Percentiles rank a stretch among this genome's conserved stretches.
These are phyloP conservation scores for Pyrrhoderma noxium DNA, from an alignment of 1,284 basidiomycete species.

Conservation along the genomic window DNA sequence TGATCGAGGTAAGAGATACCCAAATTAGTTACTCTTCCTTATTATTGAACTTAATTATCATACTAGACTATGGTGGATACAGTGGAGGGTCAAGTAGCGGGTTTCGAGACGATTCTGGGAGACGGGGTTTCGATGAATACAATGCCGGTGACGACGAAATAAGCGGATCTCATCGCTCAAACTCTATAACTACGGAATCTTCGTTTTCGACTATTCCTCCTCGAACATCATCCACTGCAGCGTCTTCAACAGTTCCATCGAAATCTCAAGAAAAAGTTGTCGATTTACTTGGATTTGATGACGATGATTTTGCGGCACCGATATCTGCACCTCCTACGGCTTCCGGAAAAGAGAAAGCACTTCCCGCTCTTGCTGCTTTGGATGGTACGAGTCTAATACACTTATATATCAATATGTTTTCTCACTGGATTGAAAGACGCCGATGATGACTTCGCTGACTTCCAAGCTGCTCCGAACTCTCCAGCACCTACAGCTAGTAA, in stretches of 20 bases:
- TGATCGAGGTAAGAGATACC: slow-evolving; percentile 21
- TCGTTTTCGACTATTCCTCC: no score
- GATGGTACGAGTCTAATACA: no score
- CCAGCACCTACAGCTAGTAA: slow-evolving; percentile 44
- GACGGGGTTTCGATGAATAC: slow-evolving; percentile 82
- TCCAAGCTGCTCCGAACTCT: slow-evolving; percentile 68
- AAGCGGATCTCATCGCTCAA: slow-evolving; percentile 36
- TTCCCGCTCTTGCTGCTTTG: slow-evolving; percentile 38
- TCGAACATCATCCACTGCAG: neutral
- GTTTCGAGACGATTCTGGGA: slow-evolving; percentile 48
- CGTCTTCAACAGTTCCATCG: slow-evolving; percentile 30
- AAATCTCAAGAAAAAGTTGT: slow-evolving; percentile 31
- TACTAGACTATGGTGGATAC: slow-evolving; percentile 30
- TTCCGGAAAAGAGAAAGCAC: slow-evolving; percentile 45
- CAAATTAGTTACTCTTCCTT: neutral
- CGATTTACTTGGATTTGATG: slow-evolving; percentile 54
- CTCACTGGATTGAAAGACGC: slow-evolving; percentile 10
- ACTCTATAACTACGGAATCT: slow-evolving; percentile 25
- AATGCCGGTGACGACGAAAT: slow-evolving; percentile 94
- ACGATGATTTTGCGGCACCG: slow-evolving; percentile 44
- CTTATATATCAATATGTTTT: slow-evolving; percentile 2
- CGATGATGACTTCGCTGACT: slow-evolving; percentile 90
- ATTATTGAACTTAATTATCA: neutral
- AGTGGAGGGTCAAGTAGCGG: slow-evolving; percentile 36
- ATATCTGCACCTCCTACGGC: slow-evolving; percentile 26